phyloP scores from a whole-genome alignment of 2,329 filamentous ascomycete species.

The Diaporthe batatas region DNA sequence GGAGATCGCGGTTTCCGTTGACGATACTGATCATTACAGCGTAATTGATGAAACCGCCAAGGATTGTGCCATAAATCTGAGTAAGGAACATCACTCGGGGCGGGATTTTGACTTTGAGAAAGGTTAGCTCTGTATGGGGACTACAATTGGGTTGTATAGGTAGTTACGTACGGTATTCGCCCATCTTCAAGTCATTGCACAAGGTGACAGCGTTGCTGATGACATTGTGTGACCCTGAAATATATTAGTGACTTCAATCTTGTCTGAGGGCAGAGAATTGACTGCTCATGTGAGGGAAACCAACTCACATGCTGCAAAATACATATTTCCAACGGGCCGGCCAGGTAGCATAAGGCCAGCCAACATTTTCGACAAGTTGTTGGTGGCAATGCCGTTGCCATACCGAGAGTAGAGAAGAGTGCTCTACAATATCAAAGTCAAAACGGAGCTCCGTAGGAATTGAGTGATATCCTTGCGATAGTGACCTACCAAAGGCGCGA shows the following conservation, averaged over 20 bases:
- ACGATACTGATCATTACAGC: constrained; percentile 69
- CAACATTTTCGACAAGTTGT: constrained; percentile 70
- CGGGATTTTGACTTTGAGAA: constrained; percentile 64
- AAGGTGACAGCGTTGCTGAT: constrained; percentile 64
- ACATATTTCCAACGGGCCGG: constrained; percentile 62
- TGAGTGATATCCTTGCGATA: accelerated
- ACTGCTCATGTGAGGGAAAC: neutral
- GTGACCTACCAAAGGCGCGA: constrained; percentile 62
- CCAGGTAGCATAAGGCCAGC: constrained; percentile 65
- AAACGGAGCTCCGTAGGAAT: neutral
- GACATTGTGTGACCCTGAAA: constrained; percentile 70
- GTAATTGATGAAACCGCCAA: constrained; percentile 68
- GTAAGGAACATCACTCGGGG: constrained; percentile 68
- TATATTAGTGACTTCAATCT: neutral
- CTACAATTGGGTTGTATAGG: neutral
- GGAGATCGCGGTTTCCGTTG: constrained; percentile 60
- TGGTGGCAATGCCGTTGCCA: constrained; percentile 70
- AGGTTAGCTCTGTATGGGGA: constrained; percentile 42
- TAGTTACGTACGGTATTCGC: constrained; percentile 64
- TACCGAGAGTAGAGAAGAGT: constrained; percentile 64
- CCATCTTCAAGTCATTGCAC: constrained; percentile 68
- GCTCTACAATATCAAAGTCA: constrained; percentile 54
- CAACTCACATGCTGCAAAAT: neutral
- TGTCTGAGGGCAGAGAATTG: neutral
- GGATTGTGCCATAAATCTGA: constrained; percentile 67